These are phyloP conservation scores for Pulveroboletus sp. DNA, from an alignment of 768 basidiomycete genomes.

Conservation along the genomic window DNA sequence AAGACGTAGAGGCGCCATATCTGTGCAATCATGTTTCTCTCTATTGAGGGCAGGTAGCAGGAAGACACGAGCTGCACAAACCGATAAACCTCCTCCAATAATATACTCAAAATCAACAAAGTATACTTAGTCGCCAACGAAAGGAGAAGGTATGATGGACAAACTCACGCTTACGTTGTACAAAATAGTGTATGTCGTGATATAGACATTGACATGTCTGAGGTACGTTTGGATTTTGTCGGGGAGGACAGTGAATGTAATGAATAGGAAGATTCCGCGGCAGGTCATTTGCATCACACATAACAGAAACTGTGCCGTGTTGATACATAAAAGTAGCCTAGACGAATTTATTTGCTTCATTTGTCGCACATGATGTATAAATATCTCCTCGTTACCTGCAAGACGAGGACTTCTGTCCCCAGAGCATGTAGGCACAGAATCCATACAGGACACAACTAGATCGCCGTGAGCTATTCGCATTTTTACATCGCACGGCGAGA, in stretches of 20 bases:
- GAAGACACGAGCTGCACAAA: conserved; percentile 2
- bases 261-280: not conserved
- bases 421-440: conserved; percentile 19
- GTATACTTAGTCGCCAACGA: not conserved
- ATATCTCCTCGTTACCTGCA: not conserved
- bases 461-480: not conserved
- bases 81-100: conserved; percentile 18
- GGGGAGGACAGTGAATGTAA: not conserved
- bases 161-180: conserved; percentile 8
- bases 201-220: not conserved
- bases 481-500: not conserved
- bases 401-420: conserved; percentile 4
- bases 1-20: conserved; percentile 24
- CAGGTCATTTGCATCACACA: conserved; percentile 8
- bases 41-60: not conserved
- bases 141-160: not conserved
- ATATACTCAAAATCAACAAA: conserved; percentile 1
- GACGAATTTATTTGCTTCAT: not conserved
- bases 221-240: not conserved
- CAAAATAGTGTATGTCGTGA: conserved; percentile 10
- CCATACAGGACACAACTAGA: conserved; percentile 12
- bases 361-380: no score
- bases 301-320: conserved; percentile 13
- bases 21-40: conserved; percentile 1
- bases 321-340: conserved; percentile 12